Percentiles rank a stretch among this genome's conserved stretches.
Conservation (phyloP, 352 stramenopile genomes). For the Phytophthora boehmeriae region DNA sequence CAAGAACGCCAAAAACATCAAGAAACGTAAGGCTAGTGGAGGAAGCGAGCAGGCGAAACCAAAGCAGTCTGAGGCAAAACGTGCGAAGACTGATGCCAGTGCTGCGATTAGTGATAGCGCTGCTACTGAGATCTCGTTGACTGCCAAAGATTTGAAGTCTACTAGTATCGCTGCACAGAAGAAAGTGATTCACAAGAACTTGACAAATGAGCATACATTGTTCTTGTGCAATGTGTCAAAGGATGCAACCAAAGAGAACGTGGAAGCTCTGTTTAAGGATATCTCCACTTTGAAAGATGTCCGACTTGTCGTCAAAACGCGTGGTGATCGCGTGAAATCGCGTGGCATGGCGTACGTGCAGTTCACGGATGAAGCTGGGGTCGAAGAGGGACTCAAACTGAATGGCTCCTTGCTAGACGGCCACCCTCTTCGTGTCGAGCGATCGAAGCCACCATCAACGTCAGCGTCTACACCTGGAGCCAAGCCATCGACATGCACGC, state of each 20-base stretch:
- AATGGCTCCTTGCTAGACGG: slow-evolving; percentile 44
- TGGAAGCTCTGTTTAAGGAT: slow-evolving; percentile 53
- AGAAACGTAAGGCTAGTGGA: slow-evolving; percentile 27
- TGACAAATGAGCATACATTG: slow-evolving; percentile 70
- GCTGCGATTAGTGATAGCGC: neutral
- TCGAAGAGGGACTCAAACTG: slow-evolving; percentile 36
- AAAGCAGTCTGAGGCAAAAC: slow-evolving; percentile 27
- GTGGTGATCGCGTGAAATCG: slow-evolving; percentile 62
- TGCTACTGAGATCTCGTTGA: neutral
- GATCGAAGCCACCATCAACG: slow-evolving; percentile 45
- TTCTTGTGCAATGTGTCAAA: slow-evolving; percentile 77
- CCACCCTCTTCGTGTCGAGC: slow-evolving; percentile 52
- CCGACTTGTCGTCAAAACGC: slow-evolving; percentile 67
- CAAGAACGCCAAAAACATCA: slow-evolving; percentile 8
- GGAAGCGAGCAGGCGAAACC: slow-evolving; percentile 13
- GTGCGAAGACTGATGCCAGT: slow-evolving; percentile 18
- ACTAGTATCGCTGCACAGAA: slow-evolving; percentile 26
- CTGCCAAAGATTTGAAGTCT: slow-evolving; percentile 5
- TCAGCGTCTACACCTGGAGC: slow-evolving; percentile 13
- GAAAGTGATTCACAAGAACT: slow-evolving; percentile 34
- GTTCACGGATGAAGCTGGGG: slow-evolving; percentile 52
- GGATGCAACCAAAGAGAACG: slow-evolving; percentile 53
- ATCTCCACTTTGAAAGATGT: slow-evolving; percentile 62
- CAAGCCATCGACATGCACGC: slow-evolving; percentile 24
- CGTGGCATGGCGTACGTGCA: slow-evolving; percentile 81